Evolutionary conservation across 1,284 basidiomycete genomes (phyloP).

Genomic region (Irpex lacteus): DNA sequence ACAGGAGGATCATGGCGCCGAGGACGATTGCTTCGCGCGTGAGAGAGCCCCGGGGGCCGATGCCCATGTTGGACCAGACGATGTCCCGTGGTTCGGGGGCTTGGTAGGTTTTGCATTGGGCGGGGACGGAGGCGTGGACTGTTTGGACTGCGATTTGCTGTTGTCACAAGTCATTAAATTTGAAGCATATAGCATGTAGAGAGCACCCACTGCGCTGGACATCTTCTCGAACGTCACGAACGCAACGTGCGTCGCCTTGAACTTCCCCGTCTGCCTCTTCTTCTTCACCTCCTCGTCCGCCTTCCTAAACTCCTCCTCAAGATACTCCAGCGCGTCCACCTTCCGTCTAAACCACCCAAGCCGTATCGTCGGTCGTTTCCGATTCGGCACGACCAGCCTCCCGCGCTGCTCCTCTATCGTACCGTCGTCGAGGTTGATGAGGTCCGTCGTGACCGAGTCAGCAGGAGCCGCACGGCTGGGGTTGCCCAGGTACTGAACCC

Average conservation of each 20-base stretch:
- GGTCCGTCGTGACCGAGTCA: conserved; percentile 42
- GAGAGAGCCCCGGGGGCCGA: conserved; percentile 53
- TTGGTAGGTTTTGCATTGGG: conserved; percentile 63
- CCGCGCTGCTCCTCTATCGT: conserved; percentile 46
- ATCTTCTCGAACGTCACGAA: conserved; percentile 98
- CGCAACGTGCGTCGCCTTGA: conserved; percentile 78
- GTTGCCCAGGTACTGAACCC: conserved; percentile 92
- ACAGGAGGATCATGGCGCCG: conserved; percentile 61
- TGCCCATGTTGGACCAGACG: conserved; percentile 87
- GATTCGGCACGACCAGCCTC: conserved; percentile 71
- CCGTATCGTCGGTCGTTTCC: conserved; percentile 66
- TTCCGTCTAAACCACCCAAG: conserved; percentile 65
- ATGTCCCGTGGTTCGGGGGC: conserved; percentile 97
- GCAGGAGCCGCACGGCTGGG: conserved; percentile 78
- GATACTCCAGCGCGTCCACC: conserved; percentile 84
- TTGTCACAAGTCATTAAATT: background rate
- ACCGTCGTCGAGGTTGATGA: conserved; percentile 51
- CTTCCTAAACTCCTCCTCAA: conserved; percentile 74
- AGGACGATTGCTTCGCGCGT: conserved; percentile 73
- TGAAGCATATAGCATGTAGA: background rate
- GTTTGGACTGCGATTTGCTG: conserved; percentile 91
- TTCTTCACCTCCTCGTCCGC: conserved; percentile 80
- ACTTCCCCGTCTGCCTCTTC: conserved; percentile 64
- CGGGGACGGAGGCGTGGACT: conserved; percentile 72
- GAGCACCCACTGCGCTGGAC: conserved; percentile 73